These are phyloP conservation scores for Rugosomyces carneus DNA, from an alignment of 1,284 basidiomycete species.

Conservation along the genomic window DNA sequence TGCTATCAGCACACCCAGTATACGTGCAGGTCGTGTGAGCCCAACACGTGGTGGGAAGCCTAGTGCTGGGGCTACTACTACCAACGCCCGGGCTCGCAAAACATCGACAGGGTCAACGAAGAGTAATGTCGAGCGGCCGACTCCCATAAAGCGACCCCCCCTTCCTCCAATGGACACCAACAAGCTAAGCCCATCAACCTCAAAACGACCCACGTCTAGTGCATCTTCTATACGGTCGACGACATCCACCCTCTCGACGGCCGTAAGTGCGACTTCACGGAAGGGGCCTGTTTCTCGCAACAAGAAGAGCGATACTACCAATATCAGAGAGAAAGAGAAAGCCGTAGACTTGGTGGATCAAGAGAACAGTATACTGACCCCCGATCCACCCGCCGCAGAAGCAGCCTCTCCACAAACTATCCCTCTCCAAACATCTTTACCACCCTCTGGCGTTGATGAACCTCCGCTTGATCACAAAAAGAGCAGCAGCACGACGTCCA, in stretches of 20 bases:
- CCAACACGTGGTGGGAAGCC: constrained; percentile 6
- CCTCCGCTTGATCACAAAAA: constrained; percentile 33
- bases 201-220: constrained; percentile 19
- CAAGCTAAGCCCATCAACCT: constrained; percentile 23
- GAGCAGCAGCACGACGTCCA: constrained; percentile 35
- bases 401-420: not conserved
- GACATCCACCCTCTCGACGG: constrained; percentile 19
- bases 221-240: constrained; percentile 17
- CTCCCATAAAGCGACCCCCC: constrained; percentile 21
- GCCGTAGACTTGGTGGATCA: constrained; percentile 16
- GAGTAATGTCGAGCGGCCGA: constrained; percentile 9
- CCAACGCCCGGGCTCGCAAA: constrained; percentile 14
- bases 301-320: constrained; percentile 10
- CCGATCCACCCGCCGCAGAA: not conserved
- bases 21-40: constrained; percentile 6
- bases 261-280: constrained; percentile 18
- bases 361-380: constrained; percentile 7
- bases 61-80: constrained; percentile 1
- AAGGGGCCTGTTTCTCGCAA: constrained; percentile 15
- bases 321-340: constrained; percentile 14
- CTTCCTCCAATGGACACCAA: constrained; percentile 24
- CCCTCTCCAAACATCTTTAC: not conserved
- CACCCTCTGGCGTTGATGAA: constrained; percentile 10
- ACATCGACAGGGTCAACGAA: constrained; percentile 26
- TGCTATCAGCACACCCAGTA: constrained; percentile 10